These are phyloP conservation scores for Xylariaceae sp. DNA, from an alignment of 2,329 filamentous ascomycete genomes.

Conservation along the genomic window DNA sequence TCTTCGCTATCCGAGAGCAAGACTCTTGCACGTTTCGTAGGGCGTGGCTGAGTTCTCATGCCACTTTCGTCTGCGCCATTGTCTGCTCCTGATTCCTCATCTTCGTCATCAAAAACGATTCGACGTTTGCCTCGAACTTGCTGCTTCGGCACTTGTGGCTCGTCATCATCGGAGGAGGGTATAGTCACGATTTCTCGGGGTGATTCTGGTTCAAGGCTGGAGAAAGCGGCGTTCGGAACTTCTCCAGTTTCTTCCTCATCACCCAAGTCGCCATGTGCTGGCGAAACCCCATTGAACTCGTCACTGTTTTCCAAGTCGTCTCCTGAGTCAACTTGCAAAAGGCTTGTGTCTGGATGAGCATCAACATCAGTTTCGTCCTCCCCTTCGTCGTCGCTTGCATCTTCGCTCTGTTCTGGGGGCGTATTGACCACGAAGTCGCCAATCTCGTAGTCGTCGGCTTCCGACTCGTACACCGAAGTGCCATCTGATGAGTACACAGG, in stretches of 20 bases:
- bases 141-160: slow-evolving; percentile 5
- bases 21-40: slow-evolving; percentile 13
- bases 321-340: neutral
- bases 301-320: slow-evolving; percentile 12
- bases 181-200: slow-evolving; percentile 10
- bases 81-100: slow-evolving; percentile 21
- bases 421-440: slow-evolving; percentile 20
- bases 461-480: slow-evolving; percentile 6
- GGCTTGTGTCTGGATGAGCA: slow-evolving; percentile 6
- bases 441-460: slow-evolving; percentile 22
- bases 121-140: slow-evolving; percentile 17
- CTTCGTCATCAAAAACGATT: slow-evolving; percentile 15
- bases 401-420: slow-evolving; percentile 7
- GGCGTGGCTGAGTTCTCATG: slow-evolving; percentile 1
- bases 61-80: slow-evolving; percentile 2
- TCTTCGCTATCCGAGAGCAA: slow-evolving; percentile 14
- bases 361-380: slow-evolving; percentile 24
- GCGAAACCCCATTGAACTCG: slow-evolving; percentile 24
- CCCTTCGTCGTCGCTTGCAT: slow-evolving; percentile 17
- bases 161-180: slow-evolving; percentile 12
- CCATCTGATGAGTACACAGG: slow-evolving; percentile 2
- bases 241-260: slow-evolving; percentile 7
- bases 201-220: slow-evolving; percentile 21
- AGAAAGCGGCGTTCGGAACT: slow-evolving; percentile 14
- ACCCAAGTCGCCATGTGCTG: slow-evolving; percentile 14